Evolutionary conservation across 2,329 filamentous ascomycete species (phyloP), one percentile per base, ranked within the genome.

Genomic region (Alternaria ventricosa): DNA sequence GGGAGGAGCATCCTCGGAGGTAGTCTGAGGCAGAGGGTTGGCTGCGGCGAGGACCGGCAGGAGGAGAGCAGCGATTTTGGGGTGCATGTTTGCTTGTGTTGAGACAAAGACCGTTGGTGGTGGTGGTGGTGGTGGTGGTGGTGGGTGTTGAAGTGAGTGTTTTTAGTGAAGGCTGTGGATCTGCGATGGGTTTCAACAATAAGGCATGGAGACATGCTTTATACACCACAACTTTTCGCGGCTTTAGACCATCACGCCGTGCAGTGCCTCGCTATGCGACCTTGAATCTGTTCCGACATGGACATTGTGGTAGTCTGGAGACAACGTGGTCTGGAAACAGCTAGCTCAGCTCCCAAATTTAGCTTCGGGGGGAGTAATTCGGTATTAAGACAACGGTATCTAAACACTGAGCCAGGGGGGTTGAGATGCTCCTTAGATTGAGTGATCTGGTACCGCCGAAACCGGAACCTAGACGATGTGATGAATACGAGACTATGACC

Each of bases 11-110:
- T 51, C 43, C 7, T 62, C 57, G 7, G 61, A 18, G 23, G 36
- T 64, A 33, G 51, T 43, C 51, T 74, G 73, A 6, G 71, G 71
- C 11, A 74, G 30, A 23, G 74, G 74, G 33, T 60, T 75, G 55
- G 74, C 75, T 18, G 68, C 64, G 59, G 75, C 75, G 56, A 78
- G 70, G 25, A 70, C 63, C 20, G 75, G 75, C 41, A 78, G 69
- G 55, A 75, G 49, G 55, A 78, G 56, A 51, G 71, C 64, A 41
- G 70, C 72, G 50, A 76, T 50, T 64, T 74, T 77, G 68, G 71
- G 72, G 65, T 75, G 67, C 75, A 78, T 78, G 9, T 66, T 75
- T 65, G 64, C 28, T 47, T 15, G 63, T 49, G 22, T 20, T 30
- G 60, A 54, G 54, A 60, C 51, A 44, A 45, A 45, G 56, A 64